A percentile compares a stretch with the other conserved stretches of the same genome.
Conservation (phyloP, 2,329 filamentous ascomycete species). For the Apiospora koreana region DNA sequence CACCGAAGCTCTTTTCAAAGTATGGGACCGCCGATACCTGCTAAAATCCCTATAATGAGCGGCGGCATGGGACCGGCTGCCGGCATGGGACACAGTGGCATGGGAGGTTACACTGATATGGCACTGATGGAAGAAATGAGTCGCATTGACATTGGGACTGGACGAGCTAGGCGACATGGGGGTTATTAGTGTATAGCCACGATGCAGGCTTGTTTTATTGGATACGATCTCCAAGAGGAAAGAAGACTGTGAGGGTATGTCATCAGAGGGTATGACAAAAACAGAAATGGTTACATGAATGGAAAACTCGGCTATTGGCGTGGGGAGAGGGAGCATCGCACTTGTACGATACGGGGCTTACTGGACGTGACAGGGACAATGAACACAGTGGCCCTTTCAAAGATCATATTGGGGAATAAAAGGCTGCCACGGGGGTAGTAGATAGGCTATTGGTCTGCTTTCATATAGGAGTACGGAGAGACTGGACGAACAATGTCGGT, state of each 20-base stretch:
- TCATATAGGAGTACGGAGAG: not conserved
- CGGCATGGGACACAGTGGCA: slow-evolving; percentile 26
- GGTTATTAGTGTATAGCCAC: slow-evolving; percentile 24
- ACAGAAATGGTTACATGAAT: not conserved
- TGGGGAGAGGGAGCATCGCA: not conserved
- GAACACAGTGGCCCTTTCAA: not conserved
- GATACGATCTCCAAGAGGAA: not conserved
- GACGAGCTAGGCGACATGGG: slow-evolving; percentile 53
- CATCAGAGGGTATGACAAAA: not conserved
- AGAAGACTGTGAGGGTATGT: not conserved
- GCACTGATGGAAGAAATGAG: slow-evolving; percentile 73
- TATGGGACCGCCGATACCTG: slow-evolving; percentile 62
- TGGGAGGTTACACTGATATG: slow-evolving; percentile 48
- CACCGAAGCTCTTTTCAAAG: slow-evolving; percentile 34
- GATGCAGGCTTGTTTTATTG: not conserved
- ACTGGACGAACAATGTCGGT: not conserved
- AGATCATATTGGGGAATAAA: not conserved
- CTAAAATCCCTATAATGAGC: slow-evolving; percentile 64
- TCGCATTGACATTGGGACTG: slow-evolving; percentile 65
- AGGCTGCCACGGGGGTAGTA: not conserved
- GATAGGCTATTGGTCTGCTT: not conserved
- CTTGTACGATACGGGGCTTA: not conserved
- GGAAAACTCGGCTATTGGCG: not conserved
- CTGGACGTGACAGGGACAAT: not conserved
- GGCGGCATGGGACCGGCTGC: slow-evolving; percentile 32